A percentile compares a stretch with the other conserved stretches of the same genome.
These are phyloP conservation scores for Dryas drummondii DNA, from an alignment of 306 rosid species.

Conservation along the genomic window DNA sequence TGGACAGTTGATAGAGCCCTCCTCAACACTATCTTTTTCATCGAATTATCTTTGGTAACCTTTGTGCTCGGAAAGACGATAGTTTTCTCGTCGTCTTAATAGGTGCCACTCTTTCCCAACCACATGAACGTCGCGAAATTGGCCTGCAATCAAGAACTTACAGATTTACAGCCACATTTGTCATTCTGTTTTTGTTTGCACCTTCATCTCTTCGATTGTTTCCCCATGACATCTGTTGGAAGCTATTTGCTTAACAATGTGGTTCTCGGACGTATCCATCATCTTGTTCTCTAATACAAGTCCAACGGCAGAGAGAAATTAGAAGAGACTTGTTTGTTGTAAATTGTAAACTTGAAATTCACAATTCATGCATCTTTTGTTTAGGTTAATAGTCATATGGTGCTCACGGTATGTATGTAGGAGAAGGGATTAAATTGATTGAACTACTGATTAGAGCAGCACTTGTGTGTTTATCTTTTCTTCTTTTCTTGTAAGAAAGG, in stretches of 20 bases:
- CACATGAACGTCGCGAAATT: background rate
- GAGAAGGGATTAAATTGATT: too few species aligned
- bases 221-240: background rate
- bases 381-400: background rate
- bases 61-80: slow-evolving; percentile 68
- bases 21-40: slow-evolving; percentile 74
- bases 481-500: too few species aligned
- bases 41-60: slow-evolving; percentile 62
- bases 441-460: too few species aligned
- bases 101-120: background rate
- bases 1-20: slow-evolving; percentile 79
- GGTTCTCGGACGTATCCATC: background rate
- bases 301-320: background rate
- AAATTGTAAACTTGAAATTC: background rate
- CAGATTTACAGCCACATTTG: background rate
- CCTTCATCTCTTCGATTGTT: background rate
- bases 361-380: background rate
- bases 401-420: background rate
- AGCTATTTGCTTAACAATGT: background rate
- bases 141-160: background rate
- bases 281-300: background rate
- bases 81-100: slow-evolving; percentile 29
- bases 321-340: slow-evolving; percentile 8
- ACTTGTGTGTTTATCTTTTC: too few species aligned
- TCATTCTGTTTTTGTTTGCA: background rate